Evolutionary conservation across 257 asterid genomes (phyloP).

Genomic region (Marsdenia floribunda): DNA sequence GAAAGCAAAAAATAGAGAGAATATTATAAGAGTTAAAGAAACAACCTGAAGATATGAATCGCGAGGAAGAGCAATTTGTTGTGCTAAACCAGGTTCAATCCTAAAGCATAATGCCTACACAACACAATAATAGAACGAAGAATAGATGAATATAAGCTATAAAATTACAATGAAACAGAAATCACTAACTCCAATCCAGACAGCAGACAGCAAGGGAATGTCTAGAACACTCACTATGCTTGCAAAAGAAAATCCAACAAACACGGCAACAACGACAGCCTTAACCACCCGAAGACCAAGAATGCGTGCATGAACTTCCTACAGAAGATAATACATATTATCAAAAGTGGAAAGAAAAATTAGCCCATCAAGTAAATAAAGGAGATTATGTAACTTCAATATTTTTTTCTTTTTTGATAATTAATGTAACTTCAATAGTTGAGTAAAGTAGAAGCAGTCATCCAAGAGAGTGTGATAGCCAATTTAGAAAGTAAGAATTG

Average conservation of each 20-base stretch:
- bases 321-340: slow-evolving; percentile 5
- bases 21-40: neutral
- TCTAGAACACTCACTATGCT: slow-evolving; percentile 65
- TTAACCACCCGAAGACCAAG: slow-evolving; percentile 81
- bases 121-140: slow-evolving; percentile 14
- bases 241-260: slow-evolving; percentile 74
- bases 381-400: neutral
- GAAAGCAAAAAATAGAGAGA: slow-evolving; percentile 14
- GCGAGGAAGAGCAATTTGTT: slow-evolving; percentile 92
- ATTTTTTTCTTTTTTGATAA: no score
- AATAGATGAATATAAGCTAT: slow-evolving; percentile 11
- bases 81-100: slow-evolving; percentile 92
- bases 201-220: neutral
- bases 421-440: neutral
- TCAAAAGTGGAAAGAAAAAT: neutral
- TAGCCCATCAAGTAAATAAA: neutral
- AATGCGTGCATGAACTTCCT: slow-evolving; percentile 89
- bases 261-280: slow-evolving; percentile 62
- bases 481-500: neutral
- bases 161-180: neutral
- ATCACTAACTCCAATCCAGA: neutral
- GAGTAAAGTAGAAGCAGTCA: no score
- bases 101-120: slow-evolving; percentile 80
- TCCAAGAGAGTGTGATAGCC: neutral
- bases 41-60: slow-evolving; percentile 95